These are phyloP conservation scores for Boletus sp. DNA, from an alignment of 768 basidiomycete species.

Conservation along the genomic window DNA sequence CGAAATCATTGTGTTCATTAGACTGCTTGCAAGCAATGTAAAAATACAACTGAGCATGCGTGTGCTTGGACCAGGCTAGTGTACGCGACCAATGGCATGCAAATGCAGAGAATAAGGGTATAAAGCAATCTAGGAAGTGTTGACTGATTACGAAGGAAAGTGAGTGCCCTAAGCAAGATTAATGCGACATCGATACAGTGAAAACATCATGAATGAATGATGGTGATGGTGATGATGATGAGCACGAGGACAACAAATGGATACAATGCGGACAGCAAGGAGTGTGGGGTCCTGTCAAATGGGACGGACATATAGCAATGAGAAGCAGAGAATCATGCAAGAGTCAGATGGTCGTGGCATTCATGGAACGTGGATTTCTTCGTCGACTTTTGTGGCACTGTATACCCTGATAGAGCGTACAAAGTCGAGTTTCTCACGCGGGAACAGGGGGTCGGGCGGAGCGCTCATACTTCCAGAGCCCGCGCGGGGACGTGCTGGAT, in stretches of 20 bases:
- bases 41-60: constrained; percentile 16
- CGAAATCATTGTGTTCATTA: constrained; percentile 6
- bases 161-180: constrained; percentile 2
- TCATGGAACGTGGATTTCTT: constrained; percentile 26
- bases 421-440: constrained; percentile 42
- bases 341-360: not conserved
- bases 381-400: constrained; percentile 43
- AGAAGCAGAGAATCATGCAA: not conserved
- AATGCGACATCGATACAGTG: constrained; percentile 16
- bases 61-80: not conserved
- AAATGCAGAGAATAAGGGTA: constrained; percentile 12
- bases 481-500: constrained; percentile 7
- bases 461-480: constrained; percentile 15
- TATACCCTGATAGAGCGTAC: constrained; percentile 53
- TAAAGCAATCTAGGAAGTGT: not conserved
- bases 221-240: constrained; percentile 2
- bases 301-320: constrained; percentile 5
- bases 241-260: not conserved
- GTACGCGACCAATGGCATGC: constrained; percentile 9
- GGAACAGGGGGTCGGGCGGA: constrained; percentile 24
- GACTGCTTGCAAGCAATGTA: constrained; percentile 5
- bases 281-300: constrained; percentile 16
- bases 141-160: constrained; percentile 5
- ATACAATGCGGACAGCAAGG: constrained; percentile 9
- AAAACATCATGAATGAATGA: not conserved